Conservation (phyloP, 352 stramenopile species). For the Globisporangium cederbergense region DNA sequence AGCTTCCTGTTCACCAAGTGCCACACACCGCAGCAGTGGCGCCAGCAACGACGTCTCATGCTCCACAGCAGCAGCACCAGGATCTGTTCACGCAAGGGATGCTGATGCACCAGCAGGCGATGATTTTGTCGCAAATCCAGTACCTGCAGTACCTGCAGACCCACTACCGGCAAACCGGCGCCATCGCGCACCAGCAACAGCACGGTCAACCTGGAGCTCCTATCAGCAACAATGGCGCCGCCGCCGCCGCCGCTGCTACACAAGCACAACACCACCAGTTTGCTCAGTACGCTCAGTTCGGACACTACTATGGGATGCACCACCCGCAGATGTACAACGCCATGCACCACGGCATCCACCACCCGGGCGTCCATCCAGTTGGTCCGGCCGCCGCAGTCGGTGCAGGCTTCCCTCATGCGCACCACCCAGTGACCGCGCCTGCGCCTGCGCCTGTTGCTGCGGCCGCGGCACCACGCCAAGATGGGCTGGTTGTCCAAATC, state of each 20-base stretch:
- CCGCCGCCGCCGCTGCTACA: not conserved
- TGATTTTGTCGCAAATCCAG: conserved; percentile 79
- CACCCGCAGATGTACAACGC: conserved; percentile 12
- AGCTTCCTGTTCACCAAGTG: conserved; percentile 13
- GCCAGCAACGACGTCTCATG: not conserved
- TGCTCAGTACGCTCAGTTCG: conserved; percentile 20
- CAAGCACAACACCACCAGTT: conserved; percentile 13
- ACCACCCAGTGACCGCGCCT: conserved; percentile 1
- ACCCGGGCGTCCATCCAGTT: conserved; percentile 8
- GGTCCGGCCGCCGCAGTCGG: not conserved
- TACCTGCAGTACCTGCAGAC: conserved; percentile 68
- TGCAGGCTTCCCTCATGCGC: not conserved
- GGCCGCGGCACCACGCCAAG: conserved; percentile 11
- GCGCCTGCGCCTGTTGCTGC: conserved; percentile 11
- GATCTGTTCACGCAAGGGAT: conserved; percentile 57
- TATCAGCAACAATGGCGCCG: not conserved
- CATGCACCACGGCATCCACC: conserved; percentile 13
- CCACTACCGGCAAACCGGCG: conserved; percentile 28
- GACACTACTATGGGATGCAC: conserved; percentile 27
- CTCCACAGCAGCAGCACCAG: conserved; percentile 25
- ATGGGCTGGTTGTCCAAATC: conserved; percentile 40
- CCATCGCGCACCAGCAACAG: conserved; percentile 1
- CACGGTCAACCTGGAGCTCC: not conserved
- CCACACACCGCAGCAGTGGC: conserved; percentile 10
- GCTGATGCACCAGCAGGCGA: conserved; percentile 76